A percentile compares a stretch with the other conserved stretches of the same genome.
Conservation (phyloP, 495 filamentous ascomycete genomes). For the Hyaloscypha variabilis region DNA sequence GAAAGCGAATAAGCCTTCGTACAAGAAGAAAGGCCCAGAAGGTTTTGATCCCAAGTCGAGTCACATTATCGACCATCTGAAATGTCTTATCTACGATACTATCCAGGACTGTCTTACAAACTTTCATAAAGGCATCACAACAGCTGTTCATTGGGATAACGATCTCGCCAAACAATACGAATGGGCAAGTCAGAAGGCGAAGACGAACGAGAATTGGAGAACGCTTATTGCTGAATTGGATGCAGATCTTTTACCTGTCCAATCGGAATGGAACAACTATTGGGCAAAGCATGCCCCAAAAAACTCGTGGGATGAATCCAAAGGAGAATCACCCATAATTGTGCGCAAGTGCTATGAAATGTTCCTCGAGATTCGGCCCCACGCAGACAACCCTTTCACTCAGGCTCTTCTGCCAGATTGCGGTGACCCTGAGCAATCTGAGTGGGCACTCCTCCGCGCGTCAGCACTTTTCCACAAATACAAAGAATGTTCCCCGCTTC, state of each 20-base stretch:
- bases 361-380: conserved; percentile 47
- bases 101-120: conserved; percentile 49
- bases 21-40: conserved; percentile 26
- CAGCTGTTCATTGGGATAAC: conserved; percentile 40
- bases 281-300: too few relatives aligned
- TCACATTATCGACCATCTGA: conserved; percentile 74
- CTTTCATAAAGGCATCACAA: conserved; percentile 35
- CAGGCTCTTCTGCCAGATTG: conserved; percentile 48
- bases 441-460: conserved; percentile 64
- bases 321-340: conserved; percentile 30
- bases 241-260: conserved; percentile 35
- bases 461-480: conserved; percentile 54
- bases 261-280: conserved; percentile 12
- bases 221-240: conserved; percentile 38
- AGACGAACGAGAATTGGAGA: conserved; percentile 29
- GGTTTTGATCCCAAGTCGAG: conserved; percentile 35
- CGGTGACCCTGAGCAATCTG: conserved; percentile 41
- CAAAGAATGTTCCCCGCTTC: conserved; percentile 38
- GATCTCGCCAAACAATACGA: conserved; percentile 50
- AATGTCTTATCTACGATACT: conserved; percentile 60
- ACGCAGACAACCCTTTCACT: conserved; percentile 23
- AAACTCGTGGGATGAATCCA: conserved; percentile 12
- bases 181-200: conserved; percentile 36
- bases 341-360: conserved; percentile 34
- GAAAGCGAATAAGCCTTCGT: conserved; percentile 46